Conservation (phyloP, 129 eudicot species). For the Smallanthus sonchifolius region DNA sequence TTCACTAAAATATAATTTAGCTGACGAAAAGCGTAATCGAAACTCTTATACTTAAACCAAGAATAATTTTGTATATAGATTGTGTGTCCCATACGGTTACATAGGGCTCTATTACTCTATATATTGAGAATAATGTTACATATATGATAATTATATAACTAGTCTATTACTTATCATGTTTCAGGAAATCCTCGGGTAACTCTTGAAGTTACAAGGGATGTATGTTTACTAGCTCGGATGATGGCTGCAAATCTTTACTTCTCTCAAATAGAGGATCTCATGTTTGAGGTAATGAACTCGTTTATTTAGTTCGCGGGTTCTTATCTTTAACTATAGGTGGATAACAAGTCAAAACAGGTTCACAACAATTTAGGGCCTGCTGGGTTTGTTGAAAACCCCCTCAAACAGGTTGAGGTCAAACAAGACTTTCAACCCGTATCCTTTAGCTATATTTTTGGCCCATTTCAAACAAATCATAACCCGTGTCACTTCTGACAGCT, state of each 20-base stretch:
- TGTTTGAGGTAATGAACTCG: conserved; percentile 66
- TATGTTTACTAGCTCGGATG: conserved; percentile 82
- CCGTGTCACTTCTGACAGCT: conserved; percentile 36
- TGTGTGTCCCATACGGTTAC: too few relatives aligned
- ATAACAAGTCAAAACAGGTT: background rate
- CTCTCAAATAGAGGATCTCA: conserved; percentile 86
- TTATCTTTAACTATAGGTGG: background rate
- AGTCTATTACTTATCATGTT: background rate
- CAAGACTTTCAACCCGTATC: background rate
- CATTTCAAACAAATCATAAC: background rate
- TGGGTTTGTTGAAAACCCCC: too few relatives aligned
- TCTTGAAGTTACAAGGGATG: conserved; percentile 91
- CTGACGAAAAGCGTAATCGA: background rate
- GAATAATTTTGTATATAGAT: too few relatives aligned
- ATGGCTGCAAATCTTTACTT: conserved; percentile 89
- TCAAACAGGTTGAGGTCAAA: background rate
- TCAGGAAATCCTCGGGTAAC: conserved; percentile 87
- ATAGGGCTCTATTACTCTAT: too few relatives aligned
- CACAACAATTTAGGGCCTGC: background rate
- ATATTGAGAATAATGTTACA: too few relatives aligned
- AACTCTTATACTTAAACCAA: background rate
- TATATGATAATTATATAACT: too few relatives aligned
- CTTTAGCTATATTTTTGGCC: background rate
- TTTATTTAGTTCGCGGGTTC: background rate
- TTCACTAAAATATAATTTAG: background rate